phyloP scores from a whole-genome alignment of 208 protist genomes.

The Leptomonas seymouri region DNA sequence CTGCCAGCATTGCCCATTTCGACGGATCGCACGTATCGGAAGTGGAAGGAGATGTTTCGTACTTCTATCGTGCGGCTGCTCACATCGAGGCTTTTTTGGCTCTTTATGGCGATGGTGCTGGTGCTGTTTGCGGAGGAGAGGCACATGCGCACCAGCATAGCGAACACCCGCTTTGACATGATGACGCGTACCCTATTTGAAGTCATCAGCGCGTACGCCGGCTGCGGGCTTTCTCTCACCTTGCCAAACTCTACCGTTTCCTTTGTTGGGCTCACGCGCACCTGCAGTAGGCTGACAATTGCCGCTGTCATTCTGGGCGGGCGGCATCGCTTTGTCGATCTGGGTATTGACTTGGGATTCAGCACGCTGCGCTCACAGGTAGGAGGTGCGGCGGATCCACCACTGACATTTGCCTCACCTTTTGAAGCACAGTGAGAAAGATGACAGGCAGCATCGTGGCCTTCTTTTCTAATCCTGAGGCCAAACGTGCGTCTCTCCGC shows the following conservation, averaged over 20 bases:
- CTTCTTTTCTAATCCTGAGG: too few relatives aligned
- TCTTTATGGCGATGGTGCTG: constrained; percentile 63
- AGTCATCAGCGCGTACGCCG: constrained; percentile 73
- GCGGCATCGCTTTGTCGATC: constrained; percentile 78
- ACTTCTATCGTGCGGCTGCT: constrained; percentile 66
- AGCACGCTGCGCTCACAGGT: constrained; percentile 40
- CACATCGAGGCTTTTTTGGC: constrained; percentile 80
- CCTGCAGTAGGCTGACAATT: constrained; percentile 64
- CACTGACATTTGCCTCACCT: too few relatives aligned
- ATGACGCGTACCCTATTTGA: constrained; percentile 83
- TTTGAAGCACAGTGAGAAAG: background rate
- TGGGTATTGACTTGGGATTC: constrained; percentile 80
- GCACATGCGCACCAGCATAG: constrained; percentile 24
- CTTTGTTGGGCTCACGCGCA: constrained; percentile 49
- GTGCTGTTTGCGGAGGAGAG: constrained; percentile 66
- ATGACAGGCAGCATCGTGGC: background rate
- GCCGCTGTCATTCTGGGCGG: constrained; percentile 69
- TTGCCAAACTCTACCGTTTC: constrained; percentile 34
- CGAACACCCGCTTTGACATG: constrained; percentile 56
- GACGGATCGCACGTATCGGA: constrained; percentile 72
- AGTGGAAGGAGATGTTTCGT: constrained; percentile 75
- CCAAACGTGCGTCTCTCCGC: background rate
- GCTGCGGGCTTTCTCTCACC: constrained; percentile 68
- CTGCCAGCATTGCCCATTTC: constrained; percentile 78
- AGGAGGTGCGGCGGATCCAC: too few relatives aligned